A percentile compares a stretch with the other conserved stretches of the same genome.
phyloP scores from a whole-genome alignment of 768 basidiomycete species.

The Glaciozyma antarctica region DNA sequence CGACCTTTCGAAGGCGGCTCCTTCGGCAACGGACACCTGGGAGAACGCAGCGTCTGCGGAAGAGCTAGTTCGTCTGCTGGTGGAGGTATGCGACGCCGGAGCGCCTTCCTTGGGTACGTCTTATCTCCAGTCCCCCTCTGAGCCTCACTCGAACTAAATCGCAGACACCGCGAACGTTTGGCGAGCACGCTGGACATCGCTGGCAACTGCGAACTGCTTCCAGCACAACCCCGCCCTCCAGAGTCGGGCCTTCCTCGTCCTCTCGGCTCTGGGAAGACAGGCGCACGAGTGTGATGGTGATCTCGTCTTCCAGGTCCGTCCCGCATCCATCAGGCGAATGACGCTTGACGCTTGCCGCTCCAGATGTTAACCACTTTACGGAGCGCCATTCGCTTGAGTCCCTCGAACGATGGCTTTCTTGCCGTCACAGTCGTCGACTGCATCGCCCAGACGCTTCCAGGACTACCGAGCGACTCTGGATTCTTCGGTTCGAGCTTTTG shows the following conservation, averaged over 20 bases:
- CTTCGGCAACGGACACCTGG: neutral
- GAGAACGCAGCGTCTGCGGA: neutral
- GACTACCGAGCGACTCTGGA: constrained; percentile 57
- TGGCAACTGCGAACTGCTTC: constrained; percentile 79
- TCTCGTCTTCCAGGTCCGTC: constrained; percentile 48
- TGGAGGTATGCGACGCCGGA: constrained; percentile 55
- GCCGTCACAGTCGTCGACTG: constrained; percentile 83
- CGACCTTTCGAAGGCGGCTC: neutral
- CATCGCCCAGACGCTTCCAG: constrained; percentile 65
- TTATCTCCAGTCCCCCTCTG: neutral
- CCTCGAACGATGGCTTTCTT: constrained; percentile 56
- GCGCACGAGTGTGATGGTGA: constrained; percentile 82
- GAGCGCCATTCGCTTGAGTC: constrained; percentile 53
- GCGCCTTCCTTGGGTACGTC: constrained; percentile 60
- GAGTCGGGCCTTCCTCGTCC: constrained; percentile 60
- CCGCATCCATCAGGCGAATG: neutral
- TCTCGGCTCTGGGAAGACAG: constrained; percentile 68
- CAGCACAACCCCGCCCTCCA: constrained; percentile 82
- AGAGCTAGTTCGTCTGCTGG: constrained; percentile 53
- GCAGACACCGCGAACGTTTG: constrained; percentile 72
- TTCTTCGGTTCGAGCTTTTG: constrained; percentile 72
- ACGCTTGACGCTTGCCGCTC: neutral
- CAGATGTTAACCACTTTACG: constrained; percentile 84
- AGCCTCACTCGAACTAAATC: neutral
- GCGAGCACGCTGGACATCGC: constrained; percentile 86